Base-by-base conservation (phyloP, 805 yeast species). In the Isabelozyma gotoi region DNA sequence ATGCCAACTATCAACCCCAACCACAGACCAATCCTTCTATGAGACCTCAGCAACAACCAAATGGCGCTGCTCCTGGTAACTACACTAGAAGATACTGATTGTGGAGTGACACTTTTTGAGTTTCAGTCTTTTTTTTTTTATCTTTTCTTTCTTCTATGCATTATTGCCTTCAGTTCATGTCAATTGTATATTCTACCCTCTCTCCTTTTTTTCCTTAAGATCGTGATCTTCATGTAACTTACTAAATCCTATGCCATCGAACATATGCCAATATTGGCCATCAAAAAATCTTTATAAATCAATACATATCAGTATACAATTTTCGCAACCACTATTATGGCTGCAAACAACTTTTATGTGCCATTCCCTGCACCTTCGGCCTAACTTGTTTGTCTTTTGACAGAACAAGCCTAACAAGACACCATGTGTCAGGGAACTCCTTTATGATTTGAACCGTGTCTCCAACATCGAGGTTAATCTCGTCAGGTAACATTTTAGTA, bases 401-500 rank as follows among this genome's bases (percentile, higher is more conserved):
- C n/a, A n/a, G 12, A 24, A 24, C 35, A 15, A 52, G 7, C 20
- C 51, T 55, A 14, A 67, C 66, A 15, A 55, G 53, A 45, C 71
- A 68, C 76, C 76, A 71, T 3, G 72, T 73, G 38, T 69, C 74
- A 10, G 62, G 46, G 44, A 61, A 66, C 4, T 47, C 50, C 18
- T 55, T 53, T 19, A 55, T 39, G 3, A 67, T 40, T 6, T 42
- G 29, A 2, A 65, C 69, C 19, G 46, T 44, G 32, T 71, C 71
- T 0, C 73, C 74, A 3, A 55, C 42, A 2, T 46, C 38, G 3
- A 71, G 47, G 8, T 62, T 49, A 11, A 70, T 38, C 47, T 71
- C 76, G 44, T 71, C 76, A 5, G 51, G 49, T 33, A 70, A 51
- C 5, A 52, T 47, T 40, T 58, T 62, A 4, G 45, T 48, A 39